Base-by-base conservation (phyloP, 1,139 yeast genomes). In the Magnusiomyces suaveolens region DNA sequence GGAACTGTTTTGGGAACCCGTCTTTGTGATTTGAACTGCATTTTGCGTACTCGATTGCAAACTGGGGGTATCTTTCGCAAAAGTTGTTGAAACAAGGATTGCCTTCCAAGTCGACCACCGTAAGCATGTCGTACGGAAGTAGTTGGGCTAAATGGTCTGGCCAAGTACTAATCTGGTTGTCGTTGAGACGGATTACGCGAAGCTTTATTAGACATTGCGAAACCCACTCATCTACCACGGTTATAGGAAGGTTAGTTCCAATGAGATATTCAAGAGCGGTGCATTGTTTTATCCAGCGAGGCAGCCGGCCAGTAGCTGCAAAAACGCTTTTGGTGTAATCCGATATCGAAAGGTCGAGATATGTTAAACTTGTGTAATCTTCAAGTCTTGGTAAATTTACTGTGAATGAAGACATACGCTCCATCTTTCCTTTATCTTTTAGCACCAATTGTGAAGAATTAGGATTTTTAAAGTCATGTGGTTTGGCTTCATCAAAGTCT, bases 151-250 rank as follows among this genome's bases (percentile, higher is more conserved):
- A 57, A 48, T 66, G 69, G 52, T 63, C 63, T 2, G 70, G 70
- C 70, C 70, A 67, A 8, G 66, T 63, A 2, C 63, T 56, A 41
- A 67, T 66, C 26, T 60, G 54, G 50, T 67, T 67, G 44, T 62
- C 62, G 24, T 62, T 59, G 4, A 67, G 59, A n/a, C 64, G 57
- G 18, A 66, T 32, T 4, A 62, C 64, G 44, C 57, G 52, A 23
- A 67, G 61, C 41, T 64, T 56, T 21, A 53, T 55, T 50, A 67
- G 58, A 48, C 54, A 55, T 33, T 59, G 54, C 1, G 66, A 60
- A 2, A 67, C 62, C 70, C 70, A 67, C 14, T 64, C 67, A 48
- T 66, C 70, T 1, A 67, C 54, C 12, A 61, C 62, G 1, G 63
- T 57, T 18, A 67, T 44, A 1, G 64, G 66, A 39, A 64, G 54